Percentiles rank a stretch among this genome's conserved stretches.
Evolutionary conservation across 129 eudicot genomes (phyloP).

Genomic region (Flaveria bidentis): DNA sequence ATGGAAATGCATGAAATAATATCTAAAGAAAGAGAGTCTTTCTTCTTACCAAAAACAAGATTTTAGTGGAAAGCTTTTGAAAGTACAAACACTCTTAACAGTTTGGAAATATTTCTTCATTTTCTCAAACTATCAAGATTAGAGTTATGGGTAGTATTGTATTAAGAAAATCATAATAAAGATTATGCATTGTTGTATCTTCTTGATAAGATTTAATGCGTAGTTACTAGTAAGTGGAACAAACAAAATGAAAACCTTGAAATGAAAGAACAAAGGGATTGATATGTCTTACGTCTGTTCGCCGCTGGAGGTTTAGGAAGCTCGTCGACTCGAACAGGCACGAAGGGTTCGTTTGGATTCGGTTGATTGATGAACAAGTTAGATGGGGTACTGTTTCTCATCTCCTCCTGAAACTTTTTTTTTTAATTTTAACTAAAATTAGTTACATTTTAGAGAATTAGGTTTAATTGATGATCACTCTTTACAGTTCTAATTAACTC

Average conservation of each 20-base stretch:
- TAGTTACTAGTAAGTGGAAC: not conserved
- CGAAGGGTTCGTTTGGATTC: constrained; percentile 49
- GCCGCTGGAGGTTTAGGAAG: constrained; percentile 86
- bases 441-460: constrained; percentile 16
- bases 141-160: not conserved
- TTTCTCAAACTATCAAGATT: constrained; percentile 36
- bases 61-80: constrained; percentile 32
- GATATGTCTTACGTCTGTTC: constrained; percentile 69
- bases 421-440: not conserved
- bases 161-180: constrained; percentile 5
- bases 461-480: constrained; percentile 8
- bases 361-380: constrained; percentile 72
- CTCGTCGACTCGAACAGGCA: constrained; percentile 68
- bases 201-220: not conserved
- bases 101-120: constrained; percentile 28
- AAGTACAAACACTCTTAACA: constrained; percentile 19
- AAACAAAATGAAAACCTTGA: not conserved
- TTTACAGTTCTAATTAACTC: not conserved
- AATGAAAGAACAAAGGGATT: not conserved
- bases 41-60: constrained; percentile 28
- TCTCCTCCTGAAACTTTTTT: constrained; percentile 68
- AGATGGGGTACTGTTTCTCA: constrained; percentile 55
- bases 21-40: constrained; percentile 33
- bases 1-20: constrained; percentile 41
- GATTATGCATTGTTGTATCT: not conserved